Conservation (phyloP, 1,284 basidiomycete genomes). For the Violaceomyces palustris region DNA sequence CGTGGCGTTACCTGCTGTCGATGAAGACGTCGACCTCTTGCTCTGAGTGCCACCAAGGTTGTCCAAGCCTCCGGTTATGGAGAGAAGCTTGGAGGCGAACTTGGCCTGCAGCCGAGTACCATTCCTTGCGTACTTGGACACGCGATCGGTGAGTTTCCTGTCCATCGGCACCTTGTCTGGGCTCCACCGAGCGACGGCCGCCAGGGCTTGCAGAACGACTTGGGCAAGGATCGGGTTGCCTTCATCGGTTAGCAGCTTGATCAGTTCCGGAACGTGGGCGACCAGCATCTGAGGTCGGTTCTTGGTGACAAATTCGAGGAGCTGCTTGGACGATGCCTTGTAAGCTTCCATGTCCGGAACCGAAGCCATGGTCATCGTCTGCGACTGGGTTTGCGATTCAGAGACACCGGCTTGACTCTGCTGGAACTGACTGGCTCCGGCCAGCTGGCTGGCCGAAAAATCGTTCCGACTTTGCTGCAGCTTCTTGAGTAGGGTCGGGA, state of each 20-base stretch:
- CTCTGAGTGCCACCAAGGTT: slow-evolving; percentile 61
- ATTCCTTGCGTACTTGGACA: slow-evolving; percentile 62
- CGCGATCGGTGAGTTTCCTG: slow-evolving; percentile 61
- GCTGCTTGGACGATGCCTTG: slow-evolving; percentile 39
- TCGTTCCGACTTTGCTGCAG: slow-evolving; percentile 3
- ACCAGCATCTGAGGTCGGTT: slow-evolving; percentile 70
- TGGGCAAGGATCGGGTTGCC: slow-evolving; percentile 63
- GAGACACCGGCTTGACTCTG: background rate
- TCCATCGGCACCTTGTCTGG: slow-evolving; percentile 14
- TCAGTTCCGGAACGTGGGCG: slow-evolving; percentile 68
- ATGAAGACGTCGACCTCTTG: slow-evolving; percentile 49
- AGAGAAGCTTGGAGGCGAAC: slow-evolving; percentile 75
- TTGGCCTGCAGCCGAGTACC: slow-evolving; percentile 72
- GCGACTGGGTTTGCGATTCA: background rate
- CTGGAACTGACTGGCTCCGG: background rate
- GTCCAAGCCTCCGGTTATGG: slow-evolving; percentile 54
- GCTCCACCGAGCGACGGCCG: slow-evolving; percentile 15
- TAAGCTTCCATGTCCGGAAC: slow-evolving; percentile 20
- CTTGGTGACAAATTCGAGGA: slow-evolving; percentile 66
- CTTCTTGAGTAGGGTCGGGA: slow-evolving; percentile 64
- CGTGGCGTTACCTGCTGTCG: background rate
- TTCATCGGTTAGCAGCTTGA: slow-evolving; percentile 63
- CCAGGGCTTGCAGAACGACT: slow-evolving; percentile 51
- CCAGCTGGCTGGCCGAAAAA: slow-evolving; percentile 2
- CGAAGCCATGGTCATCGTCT: background rate